A percentile compares a stretch with the other conserved stretches of the same genome.
These are phyloP conservation scores for Coemansia sp. DNA, from an alignment of 192 early-diverging fungal species.

Conservation along the genomic window DNA sequence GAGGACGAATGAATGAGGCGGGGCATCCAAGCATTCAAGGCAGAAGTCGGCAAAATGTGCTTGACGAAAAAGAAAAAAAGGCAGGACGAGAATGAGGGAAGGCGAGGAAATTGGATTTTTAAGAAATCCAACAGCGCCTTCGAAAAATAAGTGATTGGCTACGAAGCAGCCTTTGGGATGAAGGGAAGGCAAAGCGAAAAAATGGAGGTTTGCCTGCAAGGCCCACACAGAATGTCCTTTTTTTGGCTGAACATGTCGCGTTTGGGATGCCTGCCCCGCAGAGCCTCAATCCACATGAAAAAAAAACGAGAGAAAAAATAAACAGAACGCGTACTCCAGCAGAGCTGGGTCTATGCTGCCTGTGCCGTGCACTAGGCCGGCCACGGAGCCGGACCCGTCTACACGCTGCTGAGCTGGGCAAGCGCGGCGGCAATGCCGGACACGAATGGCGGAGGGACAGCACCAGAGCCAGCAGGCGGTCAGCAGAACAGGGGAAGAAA, in stretches of 20 bases:
- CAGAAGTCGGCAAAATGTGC: background rate
- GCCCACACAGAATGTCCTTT: no score
- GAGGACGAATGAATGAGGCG: slow-evolving; percentile 1
- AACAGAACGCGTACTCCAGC: no score
- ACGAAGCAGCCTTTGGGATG: slow-evolving; percentile 7
- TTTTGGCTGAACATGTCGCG: no score
- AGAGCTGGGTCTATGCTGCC: no score
- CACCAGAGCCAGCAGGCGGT: background rate
- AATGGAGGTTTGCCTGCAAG: background rate
- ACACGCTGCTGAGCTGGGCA: background rate
- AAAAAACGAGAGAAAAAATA: no score
- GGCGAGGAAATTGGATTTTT: slow-evolving; percentile 15
- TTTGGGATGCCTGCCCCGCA: no score
- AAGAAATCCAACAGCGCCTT: slow-evolving; percentile 12
- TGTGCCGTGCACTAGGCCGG: no score
- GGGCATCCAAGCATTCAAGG: slow-evolving; percentile 1
- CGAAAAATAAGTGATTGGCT: slow-evolving; percentile 20
- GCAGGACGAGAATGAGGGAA: background rate
- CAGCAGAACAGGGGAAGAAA: slow-evolving; percentile 2
- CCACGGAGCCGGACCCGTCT: background rate
- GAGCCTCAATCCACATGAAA: no score
- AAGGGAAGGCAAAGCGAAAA: background rate
- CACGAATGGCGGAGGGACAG: background rate
- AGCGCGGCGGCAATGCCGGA: background rate
- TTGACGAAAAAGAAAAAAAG: background rate